Evolutionary conservation across 495 filamentous ascomycete genomes (phyloP).

Genomic region (Penicillium crystallinum): DNA sequence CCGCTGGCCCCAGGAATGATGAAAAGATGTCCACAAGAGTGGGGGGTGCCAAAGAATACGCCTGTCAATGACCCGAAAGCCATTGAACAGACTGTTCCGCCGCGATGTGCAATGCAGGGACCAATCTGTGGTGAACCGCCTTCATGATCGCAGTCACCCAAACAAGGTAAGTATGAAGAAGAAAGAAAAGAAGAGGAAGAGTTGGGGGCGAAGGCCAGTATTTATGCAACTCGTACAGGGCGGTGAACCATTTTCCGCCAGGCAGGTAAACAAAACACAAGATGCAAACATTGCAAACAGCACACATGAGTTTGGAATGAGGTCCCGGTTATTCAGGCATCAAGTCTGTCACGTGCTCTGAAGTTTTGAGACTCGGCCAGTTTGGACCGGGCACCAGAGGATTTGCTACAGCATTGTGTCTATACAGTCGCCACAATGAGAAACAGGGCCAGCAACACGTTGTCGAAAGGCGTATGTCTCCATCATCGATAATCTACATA

Average conservation of each 20-base stretch:
- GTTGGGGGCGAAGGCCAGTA: slow-evolving; percentile 8
- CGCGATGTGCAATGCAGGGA: slow-evolving; percentile 76
- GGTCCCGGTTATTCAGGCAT: background rate
- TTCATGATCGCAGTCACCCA: slow-evolving; percentile 58
- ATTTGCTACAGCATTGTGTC: slow-evolving; percentile 8
- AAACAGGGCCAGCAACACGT: slow-evolving; percentile 43
- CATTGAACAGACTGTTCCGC: slow-evolving; percentile 60
- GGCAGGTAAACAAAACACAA: background rate
- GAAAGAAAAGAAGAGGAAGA: slow-evolving; percentile 38
- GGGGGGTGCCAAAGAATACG: slow-evolving; percentile 67
- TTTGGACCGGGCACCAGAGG: slow-evolving; percentile 1
- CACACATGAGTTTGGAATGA: no score
- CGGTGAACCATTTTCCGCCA: no score
- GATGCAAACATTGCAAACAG: no score
- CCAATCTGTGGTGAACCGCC: slow-evolving; percentile 53
- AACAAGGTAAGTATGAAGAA: slow-evolving; percentile 76
- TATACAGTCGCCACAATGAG: slow-evolving; percentile 35
- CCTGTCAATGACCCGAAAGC: slow-evolving; percentile 66
- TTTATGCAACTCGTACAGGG: slow-evolving; percentile 15
- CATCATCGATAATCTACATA: background rate
- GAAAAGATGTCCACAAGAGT: slow-evolving; percentile 48
- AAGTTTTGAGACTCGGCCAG: slow-evolving; percentile 33
- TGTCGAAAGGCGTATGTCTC: slow-evolving; percentile 39
- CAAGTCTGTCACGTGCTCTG: slow-evolving; percentile 29
- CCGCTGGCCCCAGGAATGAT: slow-evolving; percentile 44